Evolutionary conservation across 306 rosid species (phyloP).

Genomic region (Styphnolobium japonicum): DNA sequence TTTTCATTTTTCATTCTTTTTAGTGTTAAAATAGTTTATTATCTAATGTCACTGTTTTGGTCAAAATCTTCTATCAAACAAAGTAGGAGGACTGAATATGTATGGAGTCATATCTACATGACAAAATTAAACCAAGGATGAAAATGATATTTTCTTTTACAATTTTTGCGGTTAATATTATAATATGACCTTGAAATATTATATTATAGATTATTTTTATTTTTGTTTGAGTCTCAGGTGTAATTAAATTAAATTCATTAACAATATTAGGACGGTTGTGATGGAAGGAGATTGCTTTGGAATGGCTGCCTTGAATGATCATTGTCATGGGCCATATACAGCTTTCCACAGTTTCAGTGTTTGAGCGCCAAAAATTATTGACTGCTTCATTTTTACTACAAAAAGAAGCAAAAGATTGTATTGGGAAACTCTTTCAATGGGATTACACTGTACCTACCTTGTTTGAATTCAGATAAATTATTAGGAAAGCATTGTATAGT

Average conservation of each 20-base stretch:
- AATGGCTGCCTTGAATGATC: constrained; percentile 41
- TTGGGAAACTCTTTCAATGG: constrained; percentile 30
- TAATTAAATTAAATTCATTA: background rate
- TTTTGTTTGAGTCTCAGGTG: background rate
- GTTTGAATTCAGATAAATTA: no score
- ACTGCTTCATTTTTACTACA: constrained; percentile 38
- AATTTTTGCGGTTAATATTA: background rate
- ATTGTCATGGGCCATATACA: constrained; percentile 48
- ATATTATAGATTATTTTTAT: no score
- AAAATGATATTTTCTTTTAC: background rate
- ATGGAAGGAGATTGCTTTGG: constrained; percentile 27
- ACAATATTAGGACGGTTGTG: background rate
- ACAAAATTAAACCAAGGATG: background rate
- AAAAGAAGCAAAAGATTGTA: constrained; percentile 44
- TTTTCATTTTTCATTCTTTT: background rate
- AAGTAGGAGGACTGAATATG: background rate
- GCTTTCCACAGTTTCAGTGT: constrained; percentile 45
- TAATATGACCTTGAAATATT: background rate
- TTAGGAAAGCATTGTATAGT: no score
- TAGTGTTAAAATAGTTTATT: background rate
- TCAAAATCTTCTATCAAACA: background rate
- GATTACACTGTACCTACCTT: constrained; percentile 7
- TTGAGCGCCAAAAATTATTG: constrained; percentile 25
- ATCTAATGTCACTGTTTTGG: background rate
- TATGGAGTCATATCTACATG: background rate